Evolutionary conservation across 2,329 filamentous ascomycete species (phyloP), one percentile per base, ranked within the genome.

Genomic region (Fusarium anthophilum): DNA sequence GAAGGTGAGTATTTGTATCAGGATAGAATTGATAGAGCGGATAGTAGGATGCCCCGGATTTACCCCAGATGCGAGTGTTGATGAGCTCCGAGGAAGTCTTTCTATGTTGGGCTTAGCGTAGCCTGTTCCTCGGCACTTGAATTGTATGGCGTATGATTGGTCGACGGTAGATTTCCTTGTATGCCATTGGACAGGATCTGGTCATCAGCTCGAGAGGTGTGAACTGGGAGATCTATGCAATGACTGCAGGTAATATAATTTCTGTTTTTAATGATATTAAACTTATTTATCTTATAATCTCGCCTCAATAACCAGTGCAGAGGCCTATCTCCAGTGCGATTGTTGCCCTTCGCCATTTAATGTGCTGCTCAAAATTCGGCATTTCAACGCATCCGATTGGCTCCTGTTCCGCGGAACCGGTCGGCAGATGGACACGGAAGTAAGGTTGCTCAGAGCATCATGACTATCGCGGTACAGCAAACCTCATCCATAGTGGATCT

Each of bases 31-130:
- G 37, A 7, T n/a, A 28, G 26, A 30, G 51, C n/a, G 28, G 20
- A 47, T 48, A 30, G 22, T 18, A n/a, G 22, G 20, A 12, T 53
- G 51, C 67, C 67, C 67, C 66, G 38, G 58, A 59, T 44, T 51
- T 39, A 67, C 67, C 53, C 66, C 66, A 70, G 66, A 70, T 20
- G 30, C 14, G 30, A 35, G 39, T 22, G 30, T 44, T 45, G 22
- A 44, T 28, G 11, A 45, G 26, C 54, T 70, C 67, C 67, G 67
- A 70, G 67, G 67, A 70, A 66, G 9, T 5, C 13, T n/a, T 39
- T 24, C 67, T 22, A 3, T 38, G 6, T 38, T n/a, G 0, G 15
- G 14, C 6, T 6, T 58, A 28, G 56, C 13, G 14, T 6, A 8
- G 3, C 20, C 8, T 32, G 18, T 4, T 47, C n/a, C 26, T 59